Percentiles rank a stretch among this genome's conserved stretches.
Conservation (phyloP, 2,329 filamentous ascomycete genomes). For the Paecilomyces dactylethromorphus region DNA sequence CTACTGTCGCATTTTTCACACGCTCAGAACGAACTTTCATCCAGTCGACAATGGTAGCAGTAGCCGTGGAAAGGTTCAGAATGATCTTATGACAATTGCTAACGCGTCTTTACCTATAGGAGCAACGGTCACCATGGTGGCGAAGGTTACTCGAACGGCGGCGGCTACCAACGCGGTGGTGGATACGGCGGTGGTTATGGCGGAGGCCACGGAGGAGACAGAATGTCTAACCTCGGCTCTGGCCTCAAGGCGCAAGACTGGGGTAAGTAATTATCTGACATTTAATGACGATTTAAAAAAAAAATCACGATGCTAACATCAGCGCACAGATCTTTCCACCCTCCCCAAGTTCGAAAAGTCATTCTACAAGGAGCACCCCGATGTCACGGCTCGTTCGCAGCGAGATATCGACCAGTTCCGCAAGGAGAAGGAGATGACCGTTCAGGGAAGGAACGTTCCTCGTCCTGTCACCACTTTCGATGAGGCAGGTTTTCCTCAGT, state of each 20-base stretch:
- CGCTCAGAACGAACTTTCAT: not conserved
- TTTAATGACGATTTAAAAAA: not conserved
- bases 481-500: conserved; percentile 91
- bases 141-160: conserved; percentile 42
- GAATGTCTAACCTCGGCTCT: conserved; percentile 86
- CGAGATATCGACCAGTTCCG: conserved; percentile 86
- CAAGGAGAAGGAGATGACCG: conserved; percentile 73
- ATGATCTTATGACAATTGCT: conserved; percentile 4
- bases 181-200: conserved; percentile 24
- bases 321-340: conserved; percentile 59
- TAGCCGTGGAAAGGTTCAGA: conserved; percentile 3
- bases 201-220: conserved; percentile 60
- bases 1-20: not conserved
- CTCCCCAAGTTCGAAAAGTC: conserved; percentile 98
- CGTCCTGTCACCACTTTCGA: conserved; percentile 96
- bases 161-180: conserved; percentile 38
- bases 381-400: conserved; percentile 65
- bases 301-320: conserved; percentile 17
- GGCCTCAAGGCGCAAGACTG: conserved; percentile 82
- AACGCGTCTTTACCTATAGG: conserved; percentile 15
- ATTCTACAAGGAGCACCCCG: conserved; percentile 94
- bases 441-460: conserved; percentile 74
- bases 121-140: conserved; percentile 38
- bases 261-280: conserved; percentile 53
- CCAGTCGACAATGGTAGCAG: not conserved